Percentiles rank a stretch among this genome's conserved stretches.
phyloP scores from a whole-genome alignment of 2,329 filamentous ascomycete species.

The Penicillium sp. region DNA sequence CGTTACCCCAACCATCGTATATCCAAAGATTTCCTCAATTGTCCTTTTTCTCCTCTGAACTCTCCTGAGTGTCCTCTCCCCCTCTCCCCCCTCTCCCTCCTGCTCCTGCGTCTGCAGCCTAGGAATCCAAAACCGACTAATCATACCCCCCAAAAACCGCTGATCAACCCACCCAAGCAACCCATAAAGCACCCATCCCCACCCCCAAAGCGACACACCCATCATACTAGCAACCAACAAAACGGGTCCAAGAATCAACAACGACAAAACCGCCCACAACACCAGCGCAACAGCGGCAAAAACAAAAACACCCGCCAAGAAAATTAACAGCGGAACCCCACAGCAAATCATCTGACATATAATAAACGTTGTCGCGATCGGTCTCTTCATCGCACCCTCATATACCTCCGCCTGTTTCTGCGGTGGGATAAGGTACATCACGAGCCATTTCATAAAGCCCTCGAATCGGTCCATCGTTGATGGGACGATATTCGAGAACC shows the following conservation, averaged over 20 bases:
- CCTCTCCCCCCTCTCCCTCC: background rate
- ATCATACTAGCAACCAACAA: constrained; percentile 31
- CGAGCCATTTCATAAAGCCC: constrained; percentile 20
- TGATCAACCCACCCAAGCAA: constrained; percentile 28
- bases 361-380: constrained; percentile 34
- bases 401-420: constrained; percentile 30
- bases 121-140: constrained; percentile 26
- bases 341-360: constrained; percentile 36
- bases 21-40: background rate
- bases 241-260: constrained; percentile 34
- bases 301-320: constrained; percentile 33
- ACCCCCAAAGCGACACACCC: constrained; percentile 31
- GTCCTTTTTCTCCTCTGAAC: constrained; percentile 8
- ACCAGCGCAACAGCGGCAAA: constrained; percentile 34
- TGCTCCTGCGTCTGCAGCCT: constrained; percentile 2
- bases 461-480: constrained; percentile 31
- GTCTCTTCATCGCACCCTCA: constrained; percentile 29
- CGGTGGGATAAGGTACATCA: constrained; percentile 28
- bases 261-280: constrained; percentile 32
- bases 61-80: background rate
- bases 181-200: constrained; percentile 32
- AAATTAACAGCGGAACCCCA: constrained; percentile 35
- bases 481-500: constrained; percentile 23
- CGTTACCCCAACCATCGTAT: too few species aligned
- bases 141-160: constrained; percentile 25